Base-by-base conservation (phyloP, 352 stramenopile genomes). In the Phytopythium helicoides region DNA sequence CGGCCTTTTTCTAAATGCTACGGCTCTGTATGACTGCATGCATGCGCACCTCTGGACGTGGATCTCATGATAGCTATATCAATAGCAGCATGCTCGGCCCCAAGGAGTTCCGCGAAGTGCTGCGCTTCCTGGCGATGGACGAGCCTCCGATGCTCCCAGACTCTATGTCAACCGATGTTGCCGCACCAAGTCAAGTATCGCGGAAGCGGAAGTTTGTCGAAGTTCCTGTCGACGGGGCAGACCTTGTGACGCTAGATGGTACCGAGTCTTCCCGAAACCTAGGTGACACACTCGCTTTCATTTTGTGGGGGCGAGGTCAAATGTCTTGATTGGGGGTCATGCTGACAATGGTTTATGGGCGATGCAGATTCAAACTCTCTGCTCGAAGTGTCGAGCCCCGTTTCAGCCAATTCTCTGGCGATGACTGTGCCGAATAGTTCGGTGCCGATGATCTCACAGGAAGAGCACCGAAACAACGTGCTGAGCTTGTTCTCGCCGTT, bases 141-240 rank as follows among this genome's bases (percentile, higher is more conserved):
- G 82, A 94, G 25, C 77, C 82, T 0, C 70, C 81, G 19, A 36
- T 94, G 23, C 60, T 94, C n/a, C 74, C 79, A 9, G 52, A 62
- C 36, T 85, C 81, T 18, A 73, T 76, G 0, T 73, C 56, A 1
- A 61, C 76, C 39, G 60, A 69, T 9, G 59, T 75, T 22, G 58
- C 71, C 18, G 42, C 70, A 40, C 50, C 72, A n/a, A 60, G 54
- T 1, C 52, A 73, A 33, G 57, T 54, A 2, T 73, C 70, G 26
- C 66, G 82, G 9, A 94, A 94, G 59, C 71, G 85, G 11, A 94
- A 94, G 47, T 94, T 94, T 33, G 77, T 93, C 4, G 85, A 94
- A 64, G 80, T 93, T 5, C 57, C 64, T 6, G 54, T 58, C 1
- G 67, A 76, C 59, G 28, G 52, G 14, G 38, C 44, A 25, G 66